Evolutionary conservation across 306 rosid genomes (phyloP).

Genomic region (Morella rubra): DNA sequence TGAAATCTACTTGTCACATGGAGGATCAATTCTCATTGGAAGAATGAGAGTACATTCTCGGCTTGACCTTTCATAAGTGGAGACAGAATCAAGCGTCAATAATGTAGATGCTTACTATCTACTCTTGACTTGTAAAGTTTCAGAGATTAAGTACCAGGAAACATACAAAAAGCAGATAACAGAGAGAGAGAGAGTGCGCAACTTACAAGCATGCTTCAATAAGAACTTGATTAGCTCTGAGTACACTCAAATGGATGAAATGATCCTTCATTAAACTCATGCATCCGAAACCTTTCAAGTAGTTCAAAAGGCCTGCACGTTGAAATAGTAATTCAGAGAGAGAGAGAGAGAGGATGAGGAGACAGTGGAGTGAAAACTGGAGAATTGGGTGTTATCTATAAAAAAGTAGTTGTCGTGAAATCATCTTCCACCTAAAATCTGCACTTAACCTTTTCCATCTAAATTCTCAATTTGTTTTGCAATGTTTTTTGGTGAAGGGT

Average conservation of each 20-base stretch:
- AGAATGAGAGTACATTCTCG: neutral
- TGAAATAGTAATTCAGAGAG: slow-evolving; percentile 8
- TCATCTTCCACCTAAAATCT: no score
- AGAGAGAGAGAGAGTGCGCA: neutral
- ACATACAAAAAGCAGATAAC: neutral
- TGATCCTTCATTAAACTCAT: slow-evolving; percentile 84
- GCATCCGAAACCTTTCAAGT: slow-evolving; percentile 82
- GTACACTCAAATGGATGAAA: slow-evolving; percentile 96
- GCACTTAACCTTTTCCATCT: no score
- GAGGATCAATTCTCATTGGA: neutral
- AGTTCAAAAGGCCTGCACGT: slow-evolving; percentile 75
- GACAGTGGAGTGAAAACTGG: no score
- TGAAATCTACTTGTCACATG: neutral
- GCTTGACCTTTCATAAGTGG: no score
- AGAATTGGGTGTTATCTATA: no score
- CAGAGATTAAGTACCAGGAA: neutral
- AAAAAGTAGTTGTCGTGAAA: no score
- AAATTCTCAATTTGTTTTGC: no score
- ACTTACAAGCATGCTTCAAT: slow-evolving; percentile 25
- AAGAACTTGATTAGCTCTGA: slow-evolving; percentile 61
- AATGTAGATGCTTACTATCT: no score
- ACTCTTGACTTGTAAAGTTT: neutral
- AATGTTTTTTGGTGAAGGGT: no score
- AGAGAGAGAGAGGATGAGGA: no score
- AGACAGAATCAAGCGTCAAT: no score